phyloP scores from a whole-genome alignment of 140 eudicot species.

The Cichorium intybus region DNA sequence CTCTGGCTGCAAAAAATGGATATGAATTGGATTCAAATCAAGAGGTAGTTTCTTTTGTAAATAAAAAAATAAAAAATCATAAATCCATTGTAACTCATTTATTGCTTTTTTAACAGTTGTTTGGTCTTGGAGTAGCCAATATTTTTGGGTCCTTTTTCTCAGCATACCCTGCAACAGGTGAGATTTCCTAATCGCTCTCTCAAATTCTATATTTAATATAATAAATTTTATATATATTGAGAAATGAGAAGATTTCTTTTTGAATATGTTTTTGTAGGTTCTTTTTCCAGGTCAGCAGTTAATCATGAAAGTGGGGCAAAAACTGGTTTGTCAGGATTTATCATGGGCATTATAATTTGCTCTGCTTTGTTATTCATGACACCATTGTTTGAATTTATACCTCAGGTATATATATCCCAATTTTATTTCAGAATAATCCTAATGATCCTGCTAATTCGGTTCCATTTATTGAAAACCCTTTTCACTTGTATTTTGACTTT shows the following conservation, averaged over 20 bases:
- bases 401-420: constrained; percentile 56
- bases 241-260: constrained; percentile 17
- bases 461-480: not conserved
- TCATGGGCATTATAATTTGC: constrained; percentile 79
- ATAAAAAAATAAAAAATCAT: constrained; percentile 4
- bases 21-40: constrained; percentile 97
- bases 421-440: constrained; percentile 7
- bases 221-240: too few species aligned
- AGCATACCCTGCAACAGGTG: constrained; percentile 93
- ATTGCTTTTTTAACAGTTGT: constrained; percentile 48
- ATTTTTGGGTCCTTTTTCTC: constrained; percentile 87
- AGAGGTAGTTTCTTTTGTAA: constrained; percentile 40
- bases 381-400: constrained; percentile 85
- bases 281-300: constrained; percentile 96
- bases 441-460: not conserved
- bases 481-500: constrained; percentile 13
- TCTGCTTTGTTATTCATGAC: constrained; percentile 84
- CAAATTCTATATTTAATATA: too few species aligned
- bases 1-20: constrained; percentile 97
- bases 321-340: constrained; percentile 87
- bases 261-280: constrained; percentile 51
- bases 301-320: constrained; percentile 98
- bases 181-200: constrained; percentile 15
- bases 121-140: constrained; percentile 99
- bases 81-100: constrained; percentile 1